Conservation (phyloP, 495 filamentous ascomycete genomes). For the Lepraria neglecta region DNA sequence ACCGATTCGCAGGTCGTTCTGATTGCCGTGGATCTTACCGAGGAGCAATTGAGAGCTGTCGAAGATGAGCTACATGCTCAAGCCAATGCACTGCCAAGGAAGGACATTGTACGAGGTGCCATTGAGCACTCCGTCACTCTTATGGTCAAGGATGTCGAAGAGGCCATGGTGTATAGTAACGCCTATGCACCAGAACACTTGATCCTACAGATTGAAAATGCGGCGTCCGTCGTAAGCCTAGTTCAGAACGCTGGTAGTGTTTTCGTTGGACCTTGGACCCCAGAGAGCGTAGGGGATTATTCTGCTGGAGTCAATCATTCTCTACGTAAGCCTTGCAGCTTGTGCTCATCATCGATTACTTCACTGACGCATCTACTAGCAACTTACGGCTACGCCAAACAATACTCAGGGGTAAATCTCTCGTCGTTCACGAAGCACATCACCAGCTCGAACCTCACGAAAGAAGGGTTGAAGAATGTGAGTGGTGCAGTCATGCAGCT, state of each 20-base stretch:
- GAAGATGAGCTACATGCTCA: constrained; percentile 87
- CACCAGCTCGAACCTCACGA: constrained; percentile 82
- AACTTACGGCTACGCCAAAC: constrained; percentile 94
- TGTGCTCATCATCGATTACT: constrained; percentile 20
- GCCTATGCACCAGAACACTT: constrained; percentile 95
- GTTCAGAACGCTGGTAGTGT: constrained; percentile 96
- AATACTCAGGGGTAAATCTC: constrained; percentile 96
- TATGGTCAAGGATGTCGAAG: constrained; percentile 67
- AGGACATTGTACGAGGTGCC: constrained; percentile 88
- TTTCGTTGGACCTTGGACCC: constrained; percentile 92
- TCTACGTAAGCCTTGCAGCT: constrained; percentile 54
- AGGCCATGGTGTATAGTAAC: constrained; percentile 85
- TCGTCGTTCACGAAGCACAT: constrained; percentile 95
- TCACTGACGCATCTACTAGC: constrained; percentile 44
- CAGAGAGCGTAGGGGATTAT: constrained; percentile 95
- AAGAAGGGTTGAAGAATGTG: constrained; percentile 74
- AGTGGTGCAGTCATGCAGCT: constrained; percentile 87
- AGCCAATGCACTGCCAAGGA: constrained; percentile 79
- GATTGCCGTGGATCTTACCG: constrained; percentile 73
- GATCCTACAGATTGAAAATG: constrained; percentile 78
- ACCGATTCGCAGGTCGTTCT: constrained; percentile 91
- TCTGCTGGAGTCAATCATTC: constrained; percentile 97
- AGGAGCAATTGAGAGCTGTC: constrained; percentile 65
- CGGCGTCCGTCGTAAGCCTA: constrained; percentile 61
- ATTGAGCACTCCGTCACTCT: constrained; percentile 88